Base-by-base conservation (phyloP, 345 rosid genomes). In the Rhodomyrtus tomentosa region DNA sequence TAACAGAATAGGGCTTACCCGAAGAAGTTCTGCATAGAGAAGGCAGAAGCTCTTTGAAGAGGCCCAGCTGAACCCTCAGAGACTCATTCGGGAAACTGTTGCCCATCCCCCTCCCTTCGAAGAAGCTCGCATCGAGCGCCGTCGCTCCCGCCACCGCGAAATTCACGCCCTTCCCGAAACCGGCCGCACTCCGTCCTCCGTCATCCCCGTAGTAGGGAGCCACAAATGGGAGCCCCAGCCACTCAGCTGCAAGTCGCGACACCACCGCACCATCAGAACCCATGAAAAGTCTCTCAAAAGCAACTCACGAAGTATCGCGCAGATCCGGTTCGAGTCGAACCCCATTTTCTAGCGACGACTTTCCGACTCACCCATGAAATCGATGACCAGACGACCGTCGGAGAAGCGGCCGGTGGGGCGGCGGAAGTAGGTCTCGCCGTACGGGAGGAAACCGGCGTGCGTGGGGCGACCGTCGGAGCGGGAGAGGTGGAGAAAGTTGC, bases 141-240 rank as follows among this genome's bases (percentile, higher is more conserved):
- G 90, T 89, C 56, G 93, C 95, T 52, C 92, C 93, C 24, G 84
- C 90, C 45, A 91, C 92, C 0, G 94, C 95, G 29, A 93, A 90
- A 83, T 93, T 93, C 48, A 87, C 91, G 56, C 95, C 95, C 22
- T 83, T 53, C 1, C 84, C 38, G 36, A 91, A 89, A 22, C 85
- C 48, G 6, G 15, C 18, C n/a, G 11, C 25, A 48, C 53, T 88
- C n/a, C 76, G 76, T 68, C 83, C 87, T 18, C 87, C 83, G 80
- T 80, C 72, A 8, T 80, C 85, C 84, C 90, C 91, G 14, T 87
- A 86, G 73, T 85, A 89, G 10, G 93, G 90, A 4, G 89, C 91
- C 50, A 90, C 84, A 7, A 84, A 82, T 0, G 93, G 91, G 12
- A 90, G 85, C 59, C 93, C 91, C 27, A 89, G 76, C 50, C 20